These are phyloP conservation scores for Mesembryanthemum crystallinum DNA, from an alignment of 148 eudicot genomes.

Conservation along the genomic window DNA sequence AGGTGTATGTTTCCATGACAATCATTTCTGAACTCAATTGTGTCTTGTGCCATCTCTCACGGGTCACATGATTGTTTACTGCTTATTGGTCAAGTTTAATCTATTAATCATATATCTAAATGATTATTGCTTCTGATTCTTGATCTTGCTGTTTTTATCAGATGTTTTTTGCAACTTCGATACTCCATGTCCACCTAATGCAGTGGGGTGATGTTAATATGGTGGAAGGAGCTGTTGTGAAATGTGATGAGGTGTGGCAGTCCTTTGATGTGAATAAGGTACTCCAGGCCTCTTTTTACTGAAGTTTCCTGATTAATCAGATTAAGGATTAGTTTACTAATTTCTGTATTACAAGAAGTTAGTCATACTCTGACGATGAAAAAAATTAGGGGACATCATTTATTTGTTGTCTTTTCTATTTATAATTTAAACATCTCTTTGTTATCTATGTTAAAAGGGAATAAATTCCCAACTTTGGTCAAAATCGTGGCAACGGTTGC, in stretches of 20 bases:
- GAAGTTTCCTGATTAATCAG: slow-evolving; percentile 6
- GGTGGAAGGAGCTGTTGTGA: slow-evolving; percentile 68
- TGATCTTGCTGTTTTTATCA: slow-evolving; percentile 33
- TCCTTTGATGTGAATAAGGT: slow-evolving; percentile 69
- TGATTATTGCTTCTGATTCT: slow-evolving; percentile 9
- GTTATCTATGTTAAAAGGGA: background rate
- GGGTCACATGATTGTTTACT: background rate
- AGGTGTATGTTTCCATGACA: background rate
- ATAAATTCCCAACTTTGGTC: no score
- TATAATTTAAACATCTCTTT: background rate
- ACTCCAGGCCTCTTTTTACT: slow-evolving; percentile 15
- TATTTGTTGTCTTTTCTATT: background rate
- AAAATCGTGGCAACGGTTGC: no score
- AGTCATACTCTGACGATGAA: background rate
- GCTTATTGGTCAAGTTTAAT: background rate
- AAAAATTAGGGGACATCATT: background rate
- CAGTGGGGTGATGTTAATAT: slow-evolving; percentile 71
- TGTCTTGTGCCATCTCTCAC: background rate
- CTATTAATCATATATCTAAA: background rate
- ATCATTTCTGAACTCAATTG: background rate
- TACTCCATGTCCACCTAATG: slow-evolving; percentile 87
- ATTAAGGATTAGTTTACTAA: background rate
- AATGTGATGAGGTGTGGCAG: slow-evolving; percentile 80
- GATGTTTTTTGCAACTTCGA: slow-evolving; percentile 95
- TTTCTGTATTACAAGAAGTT: background rate